Evolutionary conservation across 2,329 filamentous ascomycete species (phyloP), one percentile per base, ranked within the genome.

Genomic region (Arthrobotrys sinensis): DNA sequence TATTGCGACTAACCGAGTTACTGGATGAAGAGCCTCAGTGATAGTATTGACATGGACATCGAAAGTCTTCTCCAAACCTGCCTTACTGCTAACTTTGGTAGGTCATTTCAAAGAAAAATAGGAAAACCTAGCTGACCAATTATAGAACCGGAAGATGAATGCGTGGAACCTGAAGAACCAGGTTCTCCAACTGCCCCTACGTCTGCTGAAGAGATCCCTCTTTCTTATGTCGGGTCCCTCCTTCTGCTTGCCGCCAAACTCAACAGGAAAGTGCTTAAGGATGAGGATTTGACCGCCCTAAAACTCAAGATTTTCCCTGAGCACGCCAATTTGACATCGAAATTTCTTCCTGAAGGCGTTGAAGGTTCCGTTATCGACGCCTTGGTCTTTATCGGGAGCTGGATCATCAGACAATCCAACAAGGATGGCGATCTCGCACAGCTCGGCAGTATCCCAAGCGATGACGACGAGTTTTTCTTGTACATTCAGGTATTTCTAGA

Each of bases 351-450:
- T 36, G 70, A 80, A 12, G 80, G 77, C 2, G 67, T 73, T 7
- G 81, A 81, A n/a, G 72, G 70, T 4, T 80, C 81, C 32, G 69
- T 83, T 4, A 70, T 83, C 7, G 82, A 83, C 52, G 81, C 82
- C 21, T 69, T 82, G 12, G 64, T 82, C 6, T 82, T 81, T 65
- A 79, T 83, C 40, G 82, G 82, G 2, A 80, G 80, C 8, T 80
- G 80, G 53, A 80, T 81, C 4, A 69, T 82, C 28, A 36, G 80
- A 28, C 76, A 80, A 8, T 72, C 71, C 10, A 77, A 76, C 5
- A 79, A 80, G 14, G 79, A 80, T 38, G 80, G 79, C 1, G 80
- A 81, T 11, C 21, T 79, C 12, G 72, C 76, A 10, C 64, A 78
- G 7, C 63, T 73, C 24, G 60, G 79, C 45, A 75, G 21, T 21